Conservation (phyloP, 2,329 filamentous ascomycete genomes). For the Curvularia spicifera region DNA sequence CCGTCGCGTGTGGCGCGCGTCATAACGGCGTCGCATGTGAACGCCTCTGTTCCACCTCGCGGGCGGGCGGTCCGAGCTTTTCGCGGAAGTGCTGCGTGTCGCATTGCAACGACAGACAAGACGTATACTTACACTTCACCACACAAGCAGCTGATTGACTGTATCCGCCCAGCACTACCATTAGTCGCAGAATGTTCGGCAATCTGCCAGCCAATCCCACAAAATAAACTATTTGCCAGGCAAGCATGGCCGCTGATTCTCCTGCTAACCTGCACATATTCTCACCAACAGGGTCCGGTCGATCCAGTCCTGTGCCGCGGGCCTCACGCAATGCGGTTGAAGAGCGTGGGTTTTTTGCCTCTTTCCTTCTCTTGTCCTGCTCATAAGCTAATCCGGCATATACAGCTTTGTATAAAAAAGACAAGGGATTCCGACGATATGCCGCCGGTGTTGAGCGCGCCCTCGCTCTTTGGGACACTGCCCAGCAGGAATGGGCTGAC, state of each 20-base stretch:
- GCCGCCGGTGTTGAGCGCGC: conserved; percentile 85
- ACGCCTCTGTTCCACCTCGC: conserved; percentile 12
- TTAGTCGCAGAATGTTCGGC: conserved; percentile 40
- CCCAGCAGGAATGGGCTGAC: conserved; percentile 97
- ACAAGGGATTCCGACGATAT: conserved; percentile 83
- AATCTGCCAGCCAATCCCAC: conserved; percentile 23
- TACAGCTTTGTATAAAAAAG: conserved; percentile 65
- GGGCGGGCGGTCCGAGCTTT: conserved; percentile 23
- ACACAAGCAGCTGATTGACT: conserved; percentile 27
- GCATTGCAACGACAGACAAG: conserved; percentile 12
- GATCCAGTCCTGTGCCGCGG: conserved; percentile 74
- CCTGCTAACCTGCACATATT: conserved; percentile 45
- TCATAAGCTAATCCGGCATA: conserved; percentile 17
- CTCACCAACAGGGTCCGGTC: conserved; percentile 85
- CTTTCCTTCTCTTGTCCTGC: too few relatives aligned
- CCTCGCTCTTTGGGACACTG: conserved; percentile 86
- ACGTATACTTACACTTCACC: conserved; percentile 9
- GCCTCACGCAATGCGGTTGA: conserved; percentile 80
- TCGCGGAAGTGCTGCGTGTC: conserved; percentile 26
- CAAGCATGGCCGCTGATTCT: conserved; percentile 50
- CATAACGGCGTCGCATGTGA: conserved; percentile 22
- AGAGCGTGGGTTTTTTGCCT: conserved; percentile 66
- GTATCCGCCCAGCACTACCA: conserved; percentile 11
- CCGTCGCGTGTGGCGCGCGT: conserved; percentile 24
- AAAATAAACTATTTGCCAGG: conserved; percentile 25